These are phyloP conservation scores for Calonectria ilicicola DNA, from an alignment of 2,329 filamentous ascomycete genomes.

Conservation along the genomic window DNA sequence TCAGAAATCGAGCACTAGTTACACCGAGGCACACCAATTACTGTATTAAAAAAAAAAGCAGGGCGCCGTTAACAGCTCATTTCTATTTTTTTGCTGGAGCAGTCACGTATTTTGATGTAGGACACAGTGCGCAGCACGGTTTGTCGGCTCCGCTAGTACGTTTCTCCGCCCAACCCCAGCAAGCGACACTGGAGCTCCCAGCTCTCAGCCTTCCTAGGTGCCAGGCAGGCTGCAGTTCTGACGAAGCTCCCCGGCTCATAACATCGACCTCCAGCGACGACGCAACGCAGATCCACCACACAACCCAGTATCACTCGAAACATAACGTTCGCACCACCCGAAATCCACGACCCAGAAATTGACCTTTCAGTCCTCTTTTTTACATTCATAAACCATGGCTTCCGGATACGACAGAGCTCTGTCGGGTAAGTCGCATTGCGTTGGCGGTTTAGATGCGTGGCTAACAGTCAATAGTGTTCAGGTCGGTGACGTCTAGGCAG, in stretches of 20 bases:
- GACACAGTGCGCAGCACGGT: conserved; percentile 26
- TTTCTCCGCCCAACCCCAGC: conserved; percentile 44
- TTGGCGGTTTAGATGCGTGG: conserved; percentile 47
- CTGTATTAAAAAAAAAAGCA: background rate
- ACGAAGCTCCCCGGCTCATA: conserved; percentile 51
- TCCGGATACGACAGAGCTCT: conserved; percentile 99
- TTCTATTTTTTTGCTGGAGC: too few species aligned
- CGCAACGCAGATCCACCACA: conserved; percentile 30
- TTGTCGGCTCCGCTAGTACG: conserved; percentile 35
- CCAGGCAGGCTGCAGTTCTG: conserved; percentile 53
- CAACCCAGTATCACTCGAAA: conserved; percentile 24
- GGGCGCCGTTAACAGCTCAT: background rate
- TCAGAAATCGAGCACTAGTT: too few species aligned
- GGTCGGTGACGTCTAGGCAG: conserved; percentile 61
- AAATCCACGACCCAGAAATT: conserved; percentile 2
- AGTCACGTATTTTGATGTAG: background rate
- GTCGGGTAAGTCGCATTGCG: conserved; percentile 78
- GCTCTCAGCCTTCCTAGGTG: conserved; percentile 45
- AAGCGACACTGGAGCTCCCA: conserved; percentile 41
- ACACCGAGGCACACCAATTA: background rate
- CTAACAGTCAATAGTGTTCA: conserved; percentile 80
- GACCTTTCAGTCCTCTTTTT: background rate
- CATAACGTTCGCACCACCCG: conserved; percentile 1
- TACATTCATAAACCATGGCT: conserved; percentile 68
- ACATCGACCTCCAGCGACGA: conserved; percentile 38